Conservation (phyloP, 176 grass and related monocot species). For the Phragmites australis region DNA sequence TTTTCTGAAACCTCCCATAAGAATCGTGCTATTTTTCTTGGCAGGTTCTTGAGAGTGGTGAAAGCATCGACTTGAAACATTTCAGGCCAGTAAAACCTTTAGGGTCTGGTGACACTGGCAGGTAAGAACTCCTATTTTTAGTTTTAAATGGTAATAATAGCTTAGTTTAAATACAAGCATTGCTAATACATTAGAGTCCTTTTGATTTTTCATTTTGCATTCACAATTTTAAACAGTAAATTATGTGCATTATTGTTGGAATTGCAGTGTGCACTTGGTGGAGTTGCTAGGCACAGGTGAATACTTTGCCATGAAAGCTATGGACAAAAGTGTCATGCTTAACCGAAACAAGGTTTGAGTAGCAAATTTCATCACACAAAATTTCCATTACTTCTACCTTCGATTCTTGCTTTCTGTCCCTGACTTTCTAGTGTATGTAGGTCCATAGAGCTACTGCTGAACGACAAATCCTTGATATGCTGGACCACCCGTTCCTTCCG, state of each 20-base stretch:
- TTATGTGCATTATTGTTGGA: constrained; percentile 24
- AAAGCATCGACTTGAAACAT: constrained; percentile 84
- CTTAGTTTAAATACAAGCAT: not conserved
- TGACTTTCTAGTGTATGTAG: constrained; percentile 47
- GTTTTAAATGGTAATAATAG: not conserved
- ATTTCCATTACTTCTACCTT: constrained; percentile 10
- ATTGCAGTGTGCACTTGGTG: constrained; percentile 87
- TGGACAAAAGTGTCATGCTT: constrained; percentile 91
- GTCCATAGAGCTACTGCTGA: constrained; percentile 89
- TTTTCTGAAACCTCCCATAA: constrained; percentile 13
- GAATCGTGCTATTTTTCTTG: constrained; percentile 40
- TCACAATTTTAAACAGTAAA: constrained; percentile 3
- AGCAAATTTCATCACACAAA: not conserved
- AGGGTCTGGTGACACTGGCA: constrained; percentile 92
- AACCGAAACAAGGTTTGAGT: constrained; percentile 86
- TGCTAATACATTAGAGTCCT: not conserved
- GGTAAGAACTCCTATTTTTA: constrained; percentile 43
- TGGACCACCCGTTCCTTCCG: constrained; percentile 96
- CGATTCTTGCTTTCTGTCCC: not conserved
- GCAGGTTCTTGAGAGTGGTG: constrained; percentile 70
- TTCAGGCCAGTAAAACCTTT: constrained; percentile 87
- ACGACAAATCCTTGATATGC: constrained; percentile 83
- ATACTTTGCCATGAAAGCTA: constrained; percentile 95
- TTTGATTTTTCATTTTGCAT: not conserved
- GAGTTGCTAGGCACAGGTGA: constrained; percentile 73